These are phyloP conservation scores for Solanum piurae DNA, from an alignment of 257 asterid species.

Conservation along the genomic window DNA sequence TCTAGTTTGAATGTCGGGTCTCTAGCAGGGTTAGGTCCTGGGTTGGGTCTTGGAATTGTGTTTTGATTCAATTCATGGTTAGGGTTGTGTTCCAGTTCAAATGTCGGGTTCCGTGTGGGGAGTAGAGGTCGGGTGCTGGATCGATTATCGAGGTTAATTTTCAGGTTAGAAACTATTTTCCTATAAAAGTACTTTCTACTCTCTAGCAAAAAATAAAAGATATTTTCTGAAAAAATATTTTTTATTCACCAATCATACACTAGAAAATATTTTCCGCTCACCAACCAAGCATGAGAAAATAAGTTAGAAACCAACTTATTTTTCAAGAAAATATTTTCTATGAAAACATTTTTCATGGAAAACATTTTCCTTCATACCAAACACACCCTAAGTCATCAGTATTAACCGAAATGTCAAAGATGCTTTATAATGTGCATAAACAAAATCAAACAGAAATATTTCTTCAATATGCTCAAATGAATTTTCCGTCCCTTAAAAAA, in stretches of 20 bases:
- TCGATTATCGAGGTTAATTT: not conserved
- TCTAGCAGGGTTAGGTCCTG: not conserved
- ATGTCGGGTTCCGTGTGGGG: not conserved
- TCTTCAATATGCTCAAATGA: not conserved
- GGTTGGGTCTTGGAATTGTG: not conserved
- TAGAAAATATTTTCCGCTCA: no score
- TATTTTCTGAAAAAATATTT: no score
- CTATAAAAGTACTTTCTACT: no score
- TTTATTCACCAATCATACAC: no score
- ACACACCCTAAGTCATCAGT: no score
- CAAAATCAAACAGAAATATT: not conserved
- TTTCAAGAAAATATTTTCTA: no score
- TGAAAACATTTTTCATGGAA: no score
- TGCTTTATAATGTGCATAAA: not conserved
- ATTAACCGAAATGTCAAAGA: not conserved
- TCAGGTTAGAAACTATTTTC: no score
- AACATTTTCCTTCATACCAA: no score
- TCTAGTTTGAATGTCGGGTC: not conserved
- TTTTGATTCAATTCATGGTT: not conserved
- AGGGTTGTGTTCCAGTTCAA: not conserved
- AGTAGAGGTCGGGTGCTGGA: not conserved
- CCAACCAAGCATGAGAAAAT: no score
- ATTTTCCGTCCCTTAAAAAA: not conserved
- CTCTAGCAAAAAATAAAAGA: no score
- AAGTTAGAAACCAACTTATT: no score